phyloP scores from a whole-genome alignment of 306 rosid species.

The Prosopis cineraria region DNA sequence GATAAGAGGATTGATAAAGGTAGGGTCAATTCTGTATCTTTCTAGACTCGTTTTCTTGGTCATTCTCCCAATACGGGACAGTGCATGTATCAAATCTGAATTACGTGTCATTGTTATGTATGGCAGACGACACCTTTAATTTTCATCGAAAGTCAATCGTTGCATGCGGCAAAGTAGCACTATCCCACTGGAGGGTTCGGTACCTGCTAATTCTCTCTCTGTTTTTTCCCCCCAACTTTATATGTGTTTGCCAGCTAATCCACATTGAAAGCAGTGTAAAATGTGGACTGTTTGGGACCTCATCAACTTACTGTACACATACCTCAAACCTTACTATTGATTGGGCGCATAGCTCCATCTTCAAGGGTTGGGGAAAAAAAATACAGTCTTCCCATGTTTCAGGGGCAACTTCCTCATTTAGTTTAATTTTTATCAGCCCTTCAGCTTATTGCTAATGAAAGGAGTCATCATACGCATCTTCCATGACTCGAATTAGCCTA shows the following conservation, averaged over 20 bases:
- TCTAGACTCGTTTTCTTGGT: neutral
- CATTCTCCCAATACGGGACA: neutral
- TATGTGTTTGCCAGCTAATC: conserved; percentile 9
- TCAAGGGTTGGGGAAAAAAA: neutral
- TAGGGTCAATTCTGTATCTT: neutral
- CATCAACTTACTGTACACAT: neutral
- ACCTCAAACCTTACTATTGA: neutral
- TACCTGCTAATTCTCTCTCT: neutral
- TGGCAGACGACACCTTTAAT: neutral
- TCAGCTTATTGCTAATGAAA: neutral
- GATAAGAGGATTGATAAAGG: neutral
- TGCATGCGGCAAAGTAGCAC: neutral
- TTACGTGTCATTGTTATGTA: neutral
- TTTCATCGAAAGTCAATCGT: conserved; percentile 9
- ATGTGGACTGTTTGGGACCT: neutral
- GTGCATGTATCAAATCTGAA: conserved; percentile 13
- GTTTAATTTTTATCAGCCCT: neutral
- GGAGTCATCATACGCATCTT: neutral
- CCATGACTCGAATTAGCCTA: neutral
- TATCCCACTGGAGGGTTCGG: neutral
- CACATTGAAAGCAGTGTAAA: neutral
- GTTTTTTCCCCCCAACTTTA: no score
- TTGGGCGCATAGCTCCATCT: neutral
- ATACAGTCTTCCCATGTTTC: neutral
- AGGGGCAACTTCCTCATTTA: neutral